Conservation (phyloP, 73 alveolate genomes). For the Paramecium biaurelia region DNA sequence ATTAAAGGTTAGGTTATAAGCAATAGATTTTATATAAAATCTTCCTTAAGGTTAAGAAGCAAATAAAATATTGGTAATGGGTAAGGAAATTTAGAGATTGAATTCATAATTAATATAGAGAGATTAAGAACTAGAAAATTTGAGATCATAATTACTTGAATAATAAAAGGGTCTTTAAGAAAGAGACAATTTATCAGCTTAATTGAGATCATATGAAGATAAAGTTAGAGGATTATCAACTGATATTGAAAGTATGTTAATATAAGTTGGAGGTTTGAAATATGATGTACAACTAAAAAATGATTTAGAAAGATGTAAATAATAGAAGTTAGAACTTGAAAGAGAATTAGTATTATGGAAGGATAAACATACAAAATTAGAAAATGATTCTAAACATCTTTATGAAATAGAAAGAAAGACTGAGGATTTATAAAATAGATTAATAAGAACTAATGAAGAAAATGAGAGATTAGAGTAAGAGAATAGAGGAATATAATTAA, state of each 20-base stretch:
- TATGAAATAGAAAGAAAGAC: constrained; percentile 15
- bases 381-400: constrained; percentile 25
- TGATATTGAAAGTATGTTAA: constrained; percentile 27
- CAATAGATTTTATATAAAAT: background rate
- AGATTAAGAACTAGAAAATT: background rate
- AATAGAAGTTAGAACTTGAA: background rate
- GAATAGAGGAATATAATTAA: constrained; percentile 51
- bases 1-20: background rate
- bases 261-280: constrained; percentile 17
- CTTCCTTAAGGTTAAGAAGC: constrained; percentile 38
- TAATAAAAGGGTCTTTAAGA: background rate
- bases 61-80: background rate
- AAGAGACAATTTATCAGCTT: constrained; percentile 22
- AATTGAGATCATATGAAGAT: constrained; percentile 39
- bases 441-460: constrained; percentile 36
- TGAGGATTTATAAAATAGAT: background rate
- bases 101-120: background rate
- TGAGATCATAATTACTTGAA: background rate
- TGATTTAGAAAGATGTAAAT: constrained; percentile 7
- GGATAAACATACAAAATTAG: background rate
- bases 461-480: constrained; percentile 51
- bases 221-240: background rate
- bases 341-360: background rate
- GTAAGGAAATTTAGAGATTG: background rate
- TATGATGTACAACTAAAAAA: background rate